phyloP scores from a whole-genome alignment of 1,284 basidiomycete species.

The Malassezia equina region DNA sequence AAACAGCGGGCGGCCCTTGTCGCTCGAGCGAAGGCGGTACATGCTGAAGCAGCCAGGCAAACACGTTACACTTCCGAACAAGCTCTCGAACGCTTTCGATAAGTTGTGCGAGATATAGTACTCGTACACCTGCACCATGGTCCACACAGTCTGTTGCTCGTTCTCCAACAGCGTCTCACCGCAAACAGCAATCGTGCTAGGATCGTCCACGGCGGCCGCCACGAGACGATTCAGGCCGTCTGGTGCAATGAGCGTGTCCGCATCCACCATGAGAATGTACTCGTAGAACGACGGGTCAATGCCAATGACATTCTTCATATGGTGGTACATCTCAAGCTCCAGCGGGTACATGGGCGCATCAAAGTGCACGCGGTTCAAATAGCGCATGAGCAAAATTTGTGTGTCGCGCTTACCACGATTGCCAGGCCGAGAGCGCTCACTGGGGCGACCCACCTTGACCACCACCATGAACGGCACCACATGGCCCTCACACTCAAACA shows the following conservation, averaged over 20 bases:
- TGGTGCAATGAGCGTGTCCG: constrained; percentile 78
- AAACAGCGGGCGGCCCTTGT: constrained; percentile 48
- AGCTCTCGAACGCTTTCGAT: constrained; percentile 90
- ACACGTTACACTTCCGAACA: constrained; percentile 97
- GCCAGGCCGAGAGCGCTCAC: constrained; percentile 80
- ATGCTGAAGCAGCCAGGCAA: constrained; percentile 59
- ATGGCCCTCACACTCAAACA: constrained; percentile 88
- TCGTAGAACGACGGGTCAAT: constrained; percentile 98
- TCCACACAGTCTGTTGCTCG: constrained; percentile 82
- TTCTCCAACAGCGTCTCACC: constrained; percentile 85
- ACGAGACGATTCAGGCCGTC: constrained; percentile 77
- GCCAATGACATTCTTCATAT: constrained; percentile 98
- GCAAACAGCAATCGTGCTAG: constrained; percentile 83
- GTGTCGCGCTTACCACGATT: constrained; percentile 65
- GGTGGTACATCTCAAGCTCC: constrained; percentile 95
- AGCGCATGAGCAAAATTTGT: constrained; percentile 90
- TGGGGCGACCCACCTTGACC: constrained; percentile 93
- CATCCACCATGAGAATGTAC: constrained; percentile 91
- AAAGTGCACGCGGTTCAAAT: constrained; percentile 97
- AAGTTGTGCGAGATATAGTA: constrained; percentile 58
- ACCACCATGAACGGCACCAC: constrained; percentile 92
- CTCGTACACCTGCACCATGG: constrained; percentile 80
- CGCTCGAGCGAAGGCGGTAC: constrained; percentile 45
- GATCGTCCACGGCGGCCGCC: constrained; percentile 74
- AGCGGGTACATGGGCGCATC: constrained; percentile 90